Conservation (phyloP, 345 rosid species). For the Pugionium dolabratum region DNA sequence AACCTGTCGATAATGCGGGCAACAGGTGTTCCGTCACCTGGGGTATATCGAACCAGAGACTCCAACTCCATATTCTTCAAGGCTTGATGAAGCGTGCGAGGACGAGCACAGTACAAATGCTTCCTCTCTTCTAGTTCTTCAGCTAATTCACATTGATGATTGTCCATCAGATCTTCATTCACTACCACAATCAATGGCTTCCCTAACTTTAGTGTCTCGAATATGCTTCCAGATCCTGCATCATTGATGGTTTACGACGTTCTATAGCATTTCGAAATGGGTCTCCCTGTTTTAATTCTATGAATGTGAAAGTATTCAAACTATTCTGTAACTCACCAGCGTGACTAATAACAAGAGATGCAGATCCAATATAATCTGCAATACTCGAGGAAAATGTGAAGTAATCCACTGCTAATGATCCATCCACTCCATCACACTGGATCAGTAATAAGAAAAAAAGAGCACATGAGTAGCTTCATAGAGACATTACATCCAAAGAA, state of each 20-base stretch:
- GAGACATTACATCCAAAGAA: too few species aligned
- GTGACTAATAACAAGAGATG: slow-evolving; percentile 92
- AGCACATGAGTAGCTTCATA: neutral
- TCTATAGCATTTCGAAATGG: neutral
- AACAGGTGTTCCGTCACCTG: slow-evolving; percentile 73
- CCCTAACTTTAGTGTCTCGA: slow-evolving; percentile 72
- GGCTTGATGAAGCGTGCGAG: slow-evolving; percentile 57
- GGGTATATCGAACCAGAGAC: slow-evolving; percentile 61
- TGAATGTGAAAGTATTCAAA: too few species aligned
- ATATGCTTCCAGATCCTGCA: slow-evolving; percentile 95
- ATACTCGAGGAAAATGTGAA: slow-evolving; percentile 91
- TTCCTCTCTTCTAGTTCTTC: slow-evolving; percentile 85
- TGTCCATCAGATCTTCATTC: slow-evolving; percentile 94
- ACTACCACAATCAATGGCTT: slow-evolving; percentile 91
- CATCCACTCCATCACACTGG: slow-evolving; percentile 65
- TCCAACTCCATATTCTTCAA: slow-evolving; percentile 59
- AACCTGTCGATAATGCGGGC: slow-evolving; percentile 61
- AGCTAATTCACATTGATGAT: slow-evolving; percentile 91
- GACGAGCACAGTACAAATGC: slow-evolving; percentile 71
- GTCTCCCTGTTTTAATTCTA: neutral
- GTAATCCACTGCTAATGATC: slow-evolving; percentile 71
- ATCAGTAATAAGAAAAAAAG: too few species aligned
- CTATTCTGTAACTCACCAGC: slow-evolving; percentile 52
- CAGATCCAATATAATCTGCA: slow-evolving; percentile 71
- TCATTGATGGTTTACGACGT: neutral